Conservation (phyloP, 306 rosid species). For the Rosa rugosa region DNA sequence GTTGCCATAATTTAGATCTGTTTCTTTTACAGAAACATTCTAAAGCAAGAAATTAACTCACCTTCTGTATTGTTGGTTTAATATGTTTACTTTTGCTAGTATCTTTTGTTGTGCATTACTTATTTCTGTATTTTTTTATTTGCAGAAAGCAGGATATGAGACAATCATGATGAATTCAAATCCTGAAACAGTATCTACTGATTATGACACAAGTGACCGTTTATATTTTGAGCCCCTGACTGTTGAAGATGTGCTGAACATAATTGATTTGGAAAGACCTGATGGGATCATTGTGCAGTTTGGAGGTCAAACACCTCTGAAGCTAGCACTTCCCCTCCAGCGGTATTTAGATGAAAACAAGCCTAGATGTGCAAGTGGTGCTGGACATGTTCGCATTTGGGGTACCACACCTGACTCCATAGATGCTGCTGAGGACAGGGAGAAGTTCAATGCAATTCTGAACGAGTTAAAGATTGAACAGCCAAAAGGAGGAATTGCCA, state of each 20-base stretch:
- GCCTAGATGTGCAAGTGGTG: constrained; percentile 68
- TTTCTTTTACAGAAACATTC: neutral
- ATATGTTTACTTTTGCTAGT: constrained; percentile 1
- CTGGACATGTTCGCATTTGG: constrained; percentile 74
- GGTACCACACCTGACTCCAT: constrained; percentile 97
- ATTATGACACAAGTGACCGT: constrained; percentile 96
- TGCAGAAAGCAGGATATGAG: constrained; percentile 87
- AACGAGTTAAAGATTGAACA: constrained; percentile 81
- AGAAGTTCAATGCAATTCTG: constrained; percentile 82
- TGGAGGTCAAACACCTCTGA: constrained; percentile 98
- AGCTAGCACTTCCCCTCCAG: constrained; percentile 83
- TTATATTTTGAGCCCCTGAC: constrained; percentile 93
- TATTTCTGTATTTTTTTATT: constrained; percentile 26
- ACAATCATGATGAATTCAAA: constrained; percentile 99
- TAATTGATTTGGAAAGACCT: constrained; percentile 91
- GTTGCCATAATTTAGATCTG: neutral
- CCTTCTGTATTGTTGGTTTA: neutral
- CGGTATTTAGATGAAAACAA: constrained; percentile 78
- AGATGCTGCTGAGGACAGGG: constrained; percentile 96
- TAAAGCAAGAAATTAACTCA: neutral
- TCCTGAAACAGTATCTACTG: constrained; percentile 97
- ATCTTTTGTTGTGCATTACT: neutral
- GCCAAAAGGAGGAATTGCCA: constrained; percentile 99
- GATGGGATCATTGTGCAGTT: constrained; percentile 98
- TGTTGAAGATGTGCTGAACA: constrained; percentile 78